A percentile compares a stretch with the other conserved stretches of the same genome.
Evolutionary conservation across 2,329 filamentous ascomycete genomes (phyloP).

Genomic region (Geoglossum cookeanum): DNA sequence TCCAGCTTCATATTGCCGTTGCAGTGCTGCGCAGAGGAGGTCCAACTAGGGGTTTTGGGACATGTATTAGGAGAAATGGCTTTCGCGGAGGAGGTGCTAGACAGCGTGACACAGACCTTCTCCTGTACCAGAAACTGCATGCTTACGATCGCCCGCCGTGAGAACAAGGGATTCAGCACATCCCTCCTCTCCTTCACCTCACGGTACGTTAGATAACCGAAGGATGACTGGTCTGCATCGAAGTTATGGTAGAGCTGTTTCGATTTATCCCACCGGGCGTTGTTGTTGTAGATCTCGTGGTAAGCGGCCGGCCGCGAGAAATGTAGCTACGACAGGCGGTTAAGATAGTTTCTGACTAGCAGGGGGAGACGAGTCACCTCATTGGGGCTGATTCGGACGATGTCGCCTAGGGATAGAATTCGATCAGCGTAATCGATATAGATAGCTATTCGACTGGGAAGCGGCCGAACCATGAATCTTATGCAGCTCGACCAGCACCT

Average conservation of each 20-base stretch:
- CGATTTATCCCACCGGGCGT: neutral
- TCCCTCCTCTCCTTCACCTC: neutral
- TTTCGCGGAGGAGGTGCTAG: neutral
- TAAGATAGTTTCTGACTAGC: too few species aligned
- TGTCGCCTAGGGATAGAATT: too few species aligned
- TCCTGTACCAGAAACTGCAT: conserved; percentile 20
- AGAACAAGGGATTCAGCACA: neutral
- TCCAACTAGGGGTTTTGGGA: conserved; percentile 15
- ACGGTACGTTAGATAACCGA: neutral
- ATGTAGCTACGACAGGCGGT: neutral
- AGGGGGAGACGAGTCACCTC: too few species aligned
- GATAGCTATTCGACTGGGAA: too few species aligned
- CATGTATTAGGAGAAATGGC: conserved; percentile 15
- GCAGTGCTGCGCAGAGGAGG: conserved; percentile 11
- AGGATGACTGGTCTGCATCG: neutral
- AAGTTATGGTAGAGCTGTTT: neutral
- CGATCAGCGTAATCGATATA: too few species aligned
- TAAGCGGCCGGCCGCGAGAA: neutral
- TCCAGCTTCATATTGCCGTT: conserved; percentile 8
- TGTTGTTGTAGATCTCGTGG: neutral
- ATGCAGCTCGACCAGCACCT: too few species aligned
- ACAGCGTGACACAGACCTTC: conserved; percentile 12
- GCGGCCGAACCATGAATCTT: too few species aligned
- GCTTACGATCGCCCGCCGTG: conserved; percentile 14
- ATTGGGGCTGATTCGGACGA: too few species aligned